These are phyloP conservation scores for Acanthamoeba quina DNA, from an alignment of 208 protist genomes.

Conservation along the genomic window DNA sequence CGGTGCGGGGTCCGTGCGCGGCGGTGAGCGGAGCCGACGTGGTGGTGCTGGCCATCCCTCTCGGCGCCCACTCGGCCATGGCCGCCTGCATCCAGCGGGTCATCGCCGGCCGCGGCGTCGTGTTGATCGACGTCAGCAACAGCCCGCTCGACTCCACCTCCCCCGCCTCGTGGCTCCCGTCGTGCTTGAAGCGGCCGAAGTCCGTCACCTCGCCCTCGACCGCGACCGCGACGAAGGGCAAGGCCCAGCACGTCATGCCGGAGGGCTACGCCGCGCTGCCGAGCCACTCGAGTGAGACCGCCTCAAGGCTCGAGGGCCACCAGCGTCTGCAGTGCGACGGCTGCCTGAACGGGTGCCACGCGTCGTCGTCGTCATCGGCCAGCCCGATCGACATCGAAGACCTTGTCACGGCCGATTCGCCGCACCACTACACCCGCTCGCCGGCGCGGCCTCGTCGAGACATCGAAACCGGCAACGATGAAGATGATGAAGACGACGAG, in stretches of 20 bases:
- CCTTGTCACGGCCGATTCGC: background rate
- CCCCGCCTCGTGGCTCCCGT: background rate
- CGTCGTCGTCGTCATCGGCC: background rate
- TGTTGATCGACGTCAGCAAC: conserved; percentile 70
- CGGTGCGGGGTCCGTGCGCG: conserved; percentile 24
- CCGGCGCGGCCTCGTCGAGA: background rate
- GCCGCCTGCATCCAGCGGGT: conserved; percentile 41
- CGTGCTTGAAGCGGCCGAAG: background rate
- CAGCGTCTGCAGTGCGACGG: background rate
- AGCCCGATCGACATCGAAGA: background rate
- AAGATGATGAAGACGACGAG: background rate
- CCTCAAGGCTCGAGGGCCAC: background rate
- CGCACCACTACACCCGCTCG: background rate
- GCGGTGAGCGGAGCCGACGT: conserved; percentile 32
- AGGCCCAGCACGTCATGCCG: background rate
- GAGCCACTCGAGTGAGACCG: background rate
- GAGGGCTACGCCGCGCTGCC: background rate
- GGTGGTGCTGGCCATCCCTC: conserved; percentile 40
- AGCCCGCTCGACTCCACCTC: background rate
- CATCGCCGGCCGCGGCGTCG: background rate
- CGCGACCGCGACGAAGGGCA: background rate
- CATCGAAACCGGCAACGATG: background rate
- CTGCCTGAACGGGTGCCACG: background rate
- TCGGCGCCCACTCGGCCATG: conserved; percentile 47
- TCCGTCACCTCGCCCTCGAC: background rate